Conservation (phyloP, 2,329 filamentous ascomycete species). For the Botrytis squamosa region DNA sequence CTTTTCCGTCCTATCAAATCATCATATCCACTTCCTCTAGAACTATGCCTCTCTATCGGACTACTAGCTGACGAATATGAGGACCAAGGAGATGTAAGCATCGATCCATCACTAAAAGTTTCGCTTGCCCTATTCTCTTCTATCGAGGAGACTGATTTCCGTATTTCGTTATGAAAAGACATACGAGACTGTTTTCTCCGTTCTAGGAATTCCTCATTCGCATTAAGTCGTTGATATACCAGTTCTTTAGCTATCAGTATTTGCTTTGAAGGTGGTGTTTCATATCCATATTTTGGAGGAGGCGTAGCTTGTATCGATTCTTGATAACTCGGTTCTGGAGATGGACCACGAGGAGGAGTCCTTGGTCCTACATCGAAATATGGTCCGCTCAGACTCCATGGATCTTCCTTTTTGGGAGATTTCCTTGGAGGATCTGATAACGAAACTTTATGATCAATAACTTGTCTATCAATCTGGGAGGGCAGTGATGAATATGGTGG, state of each 20-base stretch:
- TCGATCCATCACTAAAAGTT: constrained; percentile 22
- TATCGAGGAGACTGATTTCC: constrained; percentile 30
- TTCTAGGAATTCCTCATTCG: constrained; percentile 37
- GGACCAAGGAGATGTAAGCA: constrained; percentile 16
- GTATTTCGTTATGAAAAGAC: constrained; percentile 33
- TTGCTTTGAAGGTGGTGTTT: constrained; percentile 26
- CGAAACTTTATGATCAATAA: not conserved
- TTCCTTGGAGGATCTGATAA: not conserved
- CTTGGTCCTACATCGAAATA: constrained; percentile 25
- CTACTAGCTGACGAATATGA: constrained; percentile 24
- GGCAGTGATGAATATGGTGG: not conserved
- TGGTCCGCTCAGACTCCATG: constrained; percentile 20
- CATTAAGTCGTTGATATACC: constrained; percentile 29
- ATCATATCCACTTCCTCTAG: constrained; percentile 33
- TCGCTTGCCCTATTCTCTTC: constrained; percentile 28
- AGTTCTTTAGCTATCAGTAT: constrained; percentile 33
- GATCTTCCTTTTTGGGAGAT: constrained; percentile 6
- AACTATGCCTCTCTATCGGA: constrained; percentile 29
- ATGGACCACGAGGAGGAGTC: constrained; percentile 23
- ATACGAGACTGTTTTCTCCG: constrained; percentile 32
- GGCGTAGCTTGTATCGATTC: constrained; percentile 15
- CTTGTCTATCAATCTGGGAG: not conserved
- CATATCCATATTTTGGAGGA: constrained; percentile 22
- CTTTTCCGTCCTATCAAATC: constrained; percentile 32
- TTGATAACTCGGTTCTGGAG: constrained; percentile 15